Evolutionary conservation across 306 rosid species (phyloP).

Genomic region (Glycyrrhiza uralensis): DNA sequence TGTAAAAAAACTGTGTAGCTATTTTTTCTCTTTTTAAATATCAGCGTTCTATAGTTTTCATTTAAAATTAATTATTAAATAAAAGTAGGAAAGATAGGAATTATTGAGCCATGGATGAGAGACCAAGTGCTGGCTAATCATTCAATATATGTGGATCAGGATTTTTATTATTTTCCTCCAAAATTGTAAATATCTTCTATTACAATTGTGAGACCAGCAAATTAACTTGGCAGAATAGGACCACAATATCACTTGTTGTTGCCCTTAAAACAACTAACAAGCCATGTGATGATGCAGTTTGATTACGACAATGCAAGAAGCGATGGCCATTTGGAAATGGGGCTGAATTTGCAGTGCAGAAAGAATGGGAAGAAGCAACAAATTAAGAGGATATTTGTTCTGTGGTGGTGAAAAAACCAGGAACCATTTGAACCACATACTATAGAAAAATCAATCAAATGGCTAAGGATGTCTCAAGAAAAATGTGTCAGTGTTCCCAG

Average conservation of each 20-base stretch:
- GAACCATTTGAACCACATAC: background rate
- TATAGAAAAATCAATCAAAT: background rate
- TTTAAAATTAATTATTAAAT: background rate
- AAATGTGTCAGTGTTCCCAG: background rate
- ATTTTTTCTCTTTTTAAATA: background rate
- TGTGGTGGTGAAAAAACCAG: background rate
- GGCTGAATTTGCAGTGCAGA: background rate
- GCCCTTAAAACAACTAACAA: background rate
- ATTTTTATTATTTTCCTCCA: background rate
- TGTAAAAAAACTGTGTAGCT: no score
- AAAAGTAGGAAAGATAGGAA: background rate
- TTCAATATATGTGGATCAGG: background rate
- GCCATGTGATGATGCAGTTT: background rate
- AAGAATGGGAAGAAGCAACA: background rate
- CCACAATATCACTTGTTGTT: background rate
- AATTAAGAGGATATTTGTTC: background rate
- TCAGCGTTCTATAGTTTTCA: background rate
- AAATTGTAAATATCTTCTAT: background rate
- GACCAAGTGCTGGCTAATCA: background rate
- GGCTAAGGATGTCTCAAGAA: background rate
- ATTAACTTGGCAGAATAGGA: background rate
- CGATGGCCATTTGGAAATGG: background rate
- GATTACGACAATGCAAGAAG: background rate
- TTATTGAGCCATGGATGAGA: background rate
- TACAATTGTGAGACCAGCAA: background rate